These are phyloP conservation scores for Diutina scorzettiae DNA, from an alignment of 1,139 yeast species.

Conservation along the genomic window DNA sequence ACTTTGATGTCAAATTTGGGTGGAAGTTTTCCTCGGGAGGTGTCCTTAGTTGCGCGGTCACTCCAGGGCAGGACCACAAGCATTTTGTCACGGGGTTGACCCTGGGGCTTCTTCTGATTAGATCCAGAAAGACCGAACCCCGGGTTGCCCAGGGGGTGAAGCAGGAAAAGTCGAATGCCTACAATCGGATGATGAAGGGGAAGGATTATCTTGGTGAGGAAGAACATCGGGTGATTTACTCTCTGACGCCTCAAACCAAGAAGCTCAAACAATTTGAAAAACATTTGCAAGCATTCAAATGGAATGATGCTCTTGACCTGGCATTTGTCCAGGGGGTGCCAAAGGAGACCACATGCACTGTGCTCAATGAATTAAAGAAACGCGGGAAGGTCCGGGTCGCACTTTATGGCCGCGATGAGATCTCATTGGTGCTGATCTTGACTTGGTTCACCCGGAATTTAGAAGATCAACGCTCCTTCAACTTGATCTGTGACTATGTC, in stretches of 20 bases:
- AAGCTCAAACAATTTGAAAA: constrained; percentile 73
- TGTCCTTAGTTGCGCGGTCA: constrained; percentile 78
- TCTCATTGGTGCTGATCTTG: constrained; percentile 69
- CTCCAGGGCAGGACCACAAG: constrained; percentile 51
- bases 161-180: constrained; percentile 35
- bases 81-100: constrained; percentile 93
- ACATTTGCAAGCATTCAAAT: constrained; percentile 74
- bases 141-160: constrained; percentile 30
- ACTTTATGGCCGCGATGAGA: constrained; percentile 73
- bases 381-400: constrained; percentile 81
- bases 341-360: constrained; percentile 61
- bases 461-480: constrained; percentile 70
- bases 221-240: constrained; percentile 61
- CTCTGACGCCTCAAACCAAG: constrained; percentile 32
- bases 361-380: constrained; percentile 70
- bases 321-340: constrained; percentile 73
- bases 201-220: constrained; percentile 83
- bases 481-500: constrained; percentile 71
- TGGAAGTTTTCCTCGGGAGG: constrained; percentile 92
- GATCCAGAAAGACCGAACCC: constrained; percentile 72
- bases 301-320: constrained; percentile 86
- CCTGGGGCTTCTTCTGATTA: constrained; percentile 75
- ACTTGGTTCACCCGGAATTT: constrained; percentile 71
- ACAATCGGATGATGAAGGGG: constrained; percentile 79
- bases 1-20: constrained; percentile 89